Evolutionary conservation across 345 rosid species (phyloP), one percentile per base, ranked within the genome.

Genomic region (Cardamine resedifolia): DNA sequence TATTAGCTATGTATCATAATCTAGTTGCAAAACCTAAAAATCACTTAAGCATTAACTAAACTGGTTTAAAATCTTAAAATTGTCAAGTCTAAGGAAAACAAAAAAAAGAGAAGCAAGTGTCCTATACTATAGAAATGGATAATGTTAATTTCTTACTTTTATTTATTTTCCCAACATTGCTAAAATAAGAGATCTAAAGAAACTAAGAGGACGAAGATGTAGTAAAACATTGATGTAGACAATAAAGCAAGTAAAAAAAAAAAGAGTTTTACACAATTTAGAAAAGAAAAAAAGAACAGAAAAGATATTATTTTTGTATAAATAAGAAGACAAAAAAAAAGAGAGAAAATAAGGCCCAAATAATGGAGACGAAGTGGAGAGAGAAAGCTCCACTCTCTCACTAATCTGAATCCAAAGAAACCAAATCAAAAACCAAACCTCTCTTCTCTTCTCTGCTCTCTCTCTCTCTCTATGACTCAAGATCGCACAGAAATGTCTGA

Each of bases 281-380:
- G 12, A 3, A 2, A 34, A 34, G 10, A 34, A 34, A 36, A 36
- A 36, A 1, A 4, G n/a, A n/a, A n/a, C n/a, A n/a, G n/a, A 36
- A 10, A 36, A 36, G 41, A 36, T 10, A 36, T 36, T 39, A 11
- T 11, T 38, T 38, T 10, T 38, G 5, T 38, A 38, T 12, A 38
- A 39, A 41, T 41, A 41, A 41, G 18, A 5, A 14, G 18, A 41
- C 45, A 41, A 41, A 41, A 39, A 3, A 39, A 14, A 31, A 31
- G 24, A 41, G 7, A 39, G 16, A 41, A 14, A 41, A 41, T 58
- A 58, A 38, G 31, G 31, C 68, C 28, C 75, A 85, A 84, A 86
- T 88, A 88, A 88, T 88, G 90, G 90, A 86, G 87, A 77, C 78
- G 79, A 69, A 73, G 79, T 59, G 84, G 83, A 70, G 74, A 81